Evolutionary conservation across 108 stramenopile genomes (phyloP).

Genomic region (Chaetoceros tenuissimus): DNA sequence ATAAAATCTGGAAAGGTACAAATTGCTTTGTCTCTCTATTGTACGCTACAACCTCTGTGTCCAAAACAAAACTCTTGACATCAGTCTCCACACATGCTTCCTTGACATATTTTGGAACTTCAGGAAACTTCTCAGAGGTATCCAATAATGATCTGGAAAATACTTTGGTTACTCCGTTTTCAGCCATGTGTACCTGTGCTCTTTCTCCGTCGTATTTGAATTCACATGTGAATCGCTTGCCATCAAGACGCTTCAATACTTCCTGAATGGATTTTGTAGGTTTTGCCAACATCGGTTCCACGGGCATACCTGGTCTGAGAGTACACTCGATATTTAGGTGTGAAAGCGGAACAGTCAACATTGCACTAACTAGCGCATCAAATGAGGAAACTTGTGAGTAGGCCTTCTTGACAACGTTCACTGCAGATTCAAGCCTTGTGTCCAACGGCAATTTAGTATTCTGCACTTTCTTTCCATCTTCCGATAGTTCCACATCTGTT

Average conservation of each 20-base stretch:
- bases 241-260: slow-evolving; percentile 89
- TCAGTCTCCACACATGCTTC: slow-evolving; percentile 42
- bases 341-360: slow-evolving; percentile 68
- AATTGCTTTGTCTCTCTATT: slow-evolving; percentile 78
- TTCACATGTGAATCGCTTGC: slow-evolving; percentile 92
- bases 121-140: slow-evolving; percentile 93
- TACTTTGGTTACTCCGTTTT: slow-evolving; percentile 77
- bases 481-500: slow-evolving; percentile 9
- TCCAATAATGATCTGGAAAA: slow-evolving; percentile 93
- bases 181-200: slow-evolving; percentile 91
- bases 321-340: slow-evolving; percentile 67
- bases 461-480: slow-evolving; percentile 20
- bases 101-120: slow-evolving; percentile 83
- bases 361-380: slow-evolving; percentile 78
- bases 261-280: slow-evolving; percentile 91
- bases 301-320: slow-evolving; percentile 91
- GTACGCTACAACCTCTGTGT: slow-evolving; percentile 96
- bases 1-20: slow-evolving; percentile 79
- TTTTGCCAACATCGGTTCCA: slow-evolving; percentile 99
- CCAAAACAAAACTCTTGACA: slow-evolving; percentile 86
- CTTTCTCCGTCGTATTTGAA: slow-evolving; percentile 99
- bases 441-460: slow-evolving; percentile 39
- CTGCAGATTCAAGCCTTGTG: slow-evolving; percentile 79
- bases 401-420: slow-evolving; percentile 89
- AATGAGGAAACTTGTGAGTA: slow-evolving; percentile 93